Evolutionary conservation across 2,329 filamentous ascomycete genomes (phyloP).

Genomic region (Fusarium begoniae): DNA sequence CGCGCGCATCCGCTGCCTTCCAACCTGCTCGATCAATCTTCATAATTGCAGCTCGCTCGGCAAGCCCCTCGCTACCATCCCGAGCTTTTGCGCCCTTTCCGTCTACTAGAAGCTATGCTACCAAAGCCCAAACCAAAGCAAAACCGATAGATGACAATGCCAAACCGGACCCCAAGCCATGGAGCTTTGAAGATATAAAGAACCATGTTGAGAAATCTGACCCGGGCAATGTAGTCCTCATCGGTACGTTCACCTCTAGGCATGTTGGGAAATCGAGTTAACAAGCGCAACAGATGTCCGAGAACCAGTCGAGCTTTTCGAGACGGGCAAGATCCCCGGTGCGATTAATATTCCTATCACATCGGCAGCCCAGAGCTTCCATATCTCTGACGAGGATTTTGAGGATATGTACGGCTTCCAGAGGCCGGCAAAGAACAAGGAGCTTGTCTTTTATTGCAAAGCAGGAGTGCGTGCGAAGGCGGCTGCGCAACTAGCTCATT

Average conservation of each 20-base stretch:
- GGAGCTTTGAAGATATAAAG: conserved; percentile 61
- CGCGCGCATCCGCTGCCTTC: conserved; percentile 24
- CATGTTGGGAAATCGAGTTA: background rate
- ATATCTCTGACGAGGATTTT: conserved; percentile 81
- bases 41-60: conserved; percentile 2
- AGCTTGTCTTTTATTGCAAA: conserved; percentile 91
- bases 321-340: conserved; percentile 78
- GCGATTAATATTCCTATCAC: conserved; percentile 85
- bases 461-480: conserved; percentile 83
- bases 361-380: conserved; percentile 80
- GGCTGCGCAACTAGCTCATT: conserved; percentile 78
- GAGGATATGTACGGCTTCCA: conserved; percentile 81
- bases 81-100: conserved; percentile 9
- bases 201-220: conserved; percentile 44
- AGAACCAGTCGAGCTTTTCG: conserved; percentile 72
- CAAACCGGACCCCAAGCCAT: conserved; percentile 50
- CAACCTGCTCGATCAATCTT: conserved; percentile 12
- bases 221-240: conserved; percentile 50
- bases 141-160: background rate
- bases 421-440: conserved; percentile 65
- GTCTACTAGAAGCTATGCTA: conserved; percentile 16
- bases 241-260: conserved; percentile 52
- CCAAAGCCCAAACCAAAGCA: background rate
- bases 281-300: conserved; percentile 67
- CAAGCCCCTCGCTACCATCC: background rate